These are phyloP conservation scores for Teratosphaeria zuluensis DNA, from an alignment of 2,329 filamentous ascomycete species.

Conservation along the genomic window DNA sequence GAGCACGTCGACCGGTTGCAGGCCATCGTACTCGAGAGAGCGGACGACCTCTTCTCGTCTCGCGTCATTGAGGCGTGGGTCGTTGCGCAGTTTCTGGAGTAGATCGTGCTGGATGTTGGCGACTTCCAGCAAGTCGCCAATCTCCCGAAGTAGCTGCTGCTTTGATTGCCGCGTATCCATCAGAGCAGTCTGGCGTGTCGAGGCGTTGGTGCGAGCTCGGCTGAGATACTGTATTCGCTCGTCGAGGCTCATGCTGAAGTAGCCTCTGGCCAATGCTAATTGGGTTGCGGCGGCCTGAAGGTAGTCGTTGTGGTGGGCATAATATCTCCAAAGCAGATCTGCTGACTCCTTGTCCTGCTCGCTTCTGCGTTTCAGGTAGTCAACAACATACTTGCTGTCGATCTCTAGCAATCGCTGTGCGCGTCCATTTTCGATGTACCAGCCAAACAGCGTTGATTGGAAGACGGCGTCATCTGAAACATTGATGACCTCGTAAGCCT, in stretches of 20 bases:
- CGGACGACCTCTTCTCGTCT: constrained; percentile 54
- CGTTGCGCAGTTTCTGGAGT: constrained; percentile 64
- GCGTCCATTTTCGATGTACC: constrained; percentile 83
- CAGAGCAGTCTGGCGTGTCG: constrained; percentile 67
- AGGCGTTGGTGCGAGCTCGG: constrained; percentile 84
- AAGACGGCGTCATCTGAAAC: constrained; percentile 86
- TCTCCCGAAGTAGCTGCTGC: constrained; percentile 74
- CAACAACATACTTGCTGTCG: constrained; percentile 74
- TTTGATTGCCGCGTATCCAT: constrained; percentile 51
- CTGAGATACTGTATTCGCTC: constrained; percentile 83
- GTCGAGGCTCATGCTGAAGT: constrained; percentile 69
- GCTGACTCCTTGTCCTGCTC: constrained; percentile 65
- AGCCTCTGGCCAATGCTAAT: constrained; percentile 70
- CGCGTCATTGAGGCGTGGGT: constrained; percentile 56
- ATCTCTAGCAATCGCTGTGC: constrained; percentile 77
- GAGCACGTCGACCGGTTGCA: constrained; percentile 73
- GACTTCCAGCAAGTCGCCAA: constrained; percentile 79
- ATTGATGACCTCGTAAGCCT: constrained; percentile 87
- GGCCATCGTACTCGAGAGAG: constrained; percentile 51
- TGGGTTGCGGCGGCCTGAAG: constrained; percentile 85
- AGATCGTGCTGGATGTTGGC: constrained; percentile 93
- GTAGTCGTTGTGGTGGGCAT: constrained; percentile 72
- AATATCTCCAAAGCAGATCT: constrained; percentile 87
- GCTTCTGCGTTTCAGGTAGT: constrained; percentile 72
- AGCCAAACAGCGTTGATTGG: constrained; percentile 92